Evolutionary conservation across 768 basidiomycete genomes (phyloP), one percentile per base, ranked within the genome.

Genomic region (Leucogyrophana mollusca): DNA sequence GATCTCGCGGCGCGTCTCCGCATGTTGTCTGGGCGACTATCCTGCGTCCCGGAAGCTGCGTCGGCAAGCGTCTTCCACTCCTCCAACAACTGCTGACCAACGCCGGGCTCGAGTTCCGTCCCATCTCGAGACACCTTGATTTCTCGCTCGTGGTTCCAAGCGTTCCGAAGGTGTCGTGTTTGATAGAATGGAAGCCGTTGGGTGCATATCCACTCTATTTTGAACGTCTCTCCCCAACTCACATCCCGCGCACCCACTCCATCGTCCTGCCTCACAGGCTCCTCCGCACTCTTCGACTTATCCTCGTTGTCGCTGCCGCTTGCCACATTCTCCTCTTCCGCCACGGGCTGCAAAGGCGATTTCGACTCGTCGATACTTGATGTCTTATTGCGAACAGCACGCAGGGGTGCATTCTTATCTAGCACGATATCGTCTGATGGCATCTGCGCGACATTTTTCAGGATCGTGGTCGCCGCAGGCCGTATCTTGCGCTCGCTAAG

Each of bases 121-220:
- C 94, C 94, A 60, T 94, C 91, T 39, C 90, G 73, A 10, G 89
- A 92, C 7, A 90, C 81, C 70, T 90, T 87, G 36, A 90, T 76
- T 57, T 89, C 84, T 40, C 80, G 71, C 48, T 87, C 89, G 53
- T 90, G 81, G 56, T 97, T 97, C 93, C 94, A 97, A 2, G 87
- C 85, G 60, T 97, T 98, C 34, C 90, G 82, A 42, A 96, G 65
- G 59, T 92, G 87, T 21, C 84, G 77, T 25, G 87, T 87, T 36
- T 79, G 79, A 51, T 73, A 67, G 65, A 97, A 97, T 0, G 90
- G 82, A 3, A 97, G 62, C 2, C 76, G 73, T 10, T 78, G 69
- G 0, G 82, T 87, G 53, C 76, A 79, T 36, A 94, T 52, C 94
- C 94, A 96, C 54, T 93, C 77, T 20, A 96, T 69, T 49, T 76